phyloP scores from a whole-genome alignment of 345 rosid genomes.

The Sapria himalayana region DNA sequence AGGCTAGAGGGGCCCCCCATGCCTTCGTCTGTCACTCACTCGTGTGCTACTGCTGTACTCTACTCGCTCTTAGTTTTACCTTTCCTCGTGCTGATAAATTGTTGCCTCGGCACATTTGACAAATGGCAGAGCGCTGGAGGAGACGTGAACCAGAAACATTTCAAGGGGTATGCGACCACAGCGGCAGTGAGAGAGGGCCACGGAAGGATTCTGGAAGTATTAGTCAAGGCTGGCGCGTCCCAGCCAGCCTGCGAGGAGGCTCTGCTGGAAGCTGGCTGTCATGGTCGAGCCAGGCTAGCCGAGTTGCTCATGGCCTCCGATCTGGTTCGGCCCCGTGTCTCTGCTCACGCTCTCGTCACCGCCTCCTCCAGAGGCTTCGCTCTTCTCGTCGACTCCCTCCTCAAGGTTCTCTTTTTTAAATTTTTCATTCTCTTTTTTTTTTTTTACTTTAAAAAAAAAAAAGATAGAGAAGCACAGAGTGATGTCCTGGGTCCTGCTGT shows the following conservation, averaged over 20 bases:
- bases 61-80: too few species aligned
- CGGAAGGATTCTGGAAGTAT: constrained; percentile 59
- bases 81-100: too few species aligned
- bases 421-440: neutral
- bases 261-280: constrained; percentile 60
- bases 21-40: too few species aligned
- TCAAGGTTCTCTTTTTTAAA: constrained; percentile 23
- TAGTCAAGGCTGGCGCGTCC: constrained; percentile 75
- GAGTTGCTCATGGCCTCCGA: constrained; percentile 77
- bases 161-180: constrained; percentile 82
- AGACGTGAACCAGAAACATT: constrained; percentile 82
- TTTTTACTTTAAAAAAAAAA: too few species aligned
- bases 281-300: constrained; percentile 44
- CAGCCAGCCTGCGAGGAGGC: constrained; percentile 96
- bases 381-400: constrained; percentile 47
- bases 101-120: too few species aligned
- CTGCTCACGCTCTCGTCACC: constrained; percentile 71
- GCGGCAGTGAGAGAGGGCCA: constrained; percentile 86
- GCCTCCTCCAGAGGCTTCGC: constrained; percentile 78
- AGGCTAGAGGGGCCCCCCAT: too few species aligned
- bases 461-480: too few species aligned
- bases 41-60: too few species aligned
- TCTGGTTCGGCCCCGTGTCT: constrained; percentile 61
- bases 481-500: constrained; percentile 2
- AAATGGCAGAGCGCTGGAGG: constrained; percentile 62